Evolutionary conservation across 129 eudicot genomes (phyloP), one percentile per base, ranked within the genome.

Genomic region (Glebionis coronaria): DNA sequence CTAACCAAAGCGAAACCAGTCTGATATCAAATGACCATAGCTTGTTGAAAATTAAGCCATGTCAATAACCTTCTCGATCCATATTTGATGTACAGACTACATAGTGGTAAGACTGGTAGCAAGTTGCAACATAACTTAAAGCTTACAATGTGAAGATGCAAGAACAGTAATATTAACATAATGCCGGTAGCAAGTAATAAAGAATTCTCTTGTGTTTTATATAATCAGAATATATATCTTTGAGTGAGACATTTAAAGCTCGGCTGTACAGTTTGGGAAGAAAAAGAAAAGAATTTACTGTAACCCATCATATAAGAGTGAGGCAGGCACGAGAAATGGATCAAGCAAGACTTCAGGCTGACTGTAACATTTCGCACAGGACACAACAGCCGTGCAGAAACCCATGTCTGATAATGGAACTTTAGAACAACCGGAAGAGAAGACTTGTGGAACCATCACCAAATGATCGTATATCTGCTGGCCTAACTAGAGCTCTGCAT

Each of bases 361-460:
- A 35, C 10, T 35, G 42, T 35, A 35, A 35, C 42, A 9, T 35
- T 7, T 35, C 7, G 42, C 42, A 35, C 42, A 35, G 42, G 7
- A 35, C 0, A 9, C 9, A 35, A 7, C 42, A 2, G 42, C 9
- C 58, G 46, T 56, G 56, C 15, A 7, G 9, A 42, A 42, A 11
- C 60, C 28, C 9, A 21, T 23, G 25, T 45, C 13, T 23, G 50
- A 70, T 12, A 12, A 21, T n/a, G 27, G 59, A 55, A 28, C 15
- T 46, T 71, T 25, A 85, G 56, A 82, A 82, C 66, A 85, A 52
- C 69, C 73, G 78, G 83, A 82, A 82, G 79, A 73, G 82, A 21
- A 82, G 84, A 64, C 76, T 82, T 1, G 91, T 82, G 42, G 91
- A 85, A 16, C 91, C 91, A 70, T 85, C 88, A 15, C 87, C 91